Conservation (phyloP, 768 basidiomycete genomes). For the Dentipellis fragilis region DNA sequence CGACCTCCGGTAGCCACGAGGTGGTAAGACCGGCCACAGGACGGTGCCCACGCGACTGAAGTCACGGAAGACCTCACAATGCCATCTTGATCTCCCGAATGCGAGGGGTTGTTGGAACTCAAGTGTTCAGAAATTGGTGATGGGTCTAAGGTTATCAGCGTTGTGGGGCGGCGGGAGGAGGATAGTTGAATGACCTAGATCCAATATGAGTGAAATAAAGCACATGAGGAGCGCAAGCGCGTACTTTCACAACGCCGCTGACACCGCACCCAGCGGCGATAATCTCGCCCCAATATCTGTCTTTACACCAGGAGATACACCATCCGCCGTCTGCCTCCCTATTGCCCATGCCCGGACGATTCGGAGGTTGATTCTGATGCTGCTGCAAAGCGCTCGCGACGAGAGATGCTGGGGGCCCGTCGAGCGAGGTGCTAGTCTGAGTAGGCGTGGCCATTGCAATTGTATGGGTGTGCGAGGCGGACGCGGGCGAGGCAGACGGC, state of each 20-base stretch:
- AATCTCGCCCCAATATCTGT: constrained; percentile 90
- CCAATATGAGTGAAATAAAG: neutral
- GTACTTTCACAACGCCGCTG: constrained; percentile 67
- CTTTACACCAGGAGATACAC: constrained; percentile 94
- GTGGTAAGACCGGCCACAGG: constrained; percentile 89
- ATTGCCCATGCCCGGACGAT: constrained; percentile 40
- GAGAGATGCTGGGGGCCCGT: constrained; percentile 43
- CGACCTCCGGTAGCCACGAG: constrained; percentile 85
- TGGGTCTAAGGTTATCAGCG: constrained; percentile 52
- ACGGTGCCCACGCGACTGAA: constrained; percentile 87
- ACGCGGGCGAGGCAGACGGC: constrained; percentile 30
- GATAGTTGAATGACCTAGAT: constrained; percentile 65
- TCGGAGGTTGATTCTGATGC: constrained; percentile 20
- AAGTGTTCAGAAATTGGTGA: constrained; percentile 26
- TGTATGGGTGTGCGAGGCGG: constrained; percentile 38
- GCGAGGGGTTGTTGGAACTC: constrained; percentile 10
- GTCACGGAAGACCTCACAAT: constrained; percentile 57
- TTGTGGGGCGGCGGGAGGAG: constrained; percentile 53
- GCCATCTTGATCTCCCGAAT: constrained; percentile 20
- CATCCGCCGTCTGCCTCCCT: constrained; percentile 87
- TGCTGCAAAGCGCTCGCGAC: constrained; percentile 60
- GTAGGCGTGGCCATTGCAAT: constrained; percentile 64
- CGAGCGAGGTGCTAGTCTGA: constrained; percentile 41
- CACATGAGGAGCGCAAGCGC: constrained; percentile 9
- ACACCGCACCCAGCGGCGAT: constrained; percentile 71